Evolutionary conservation across 768 basidiomycete genomes (phyloP), one percentile per base, ranked within the genome.

Genomic region (Pulveroboletus sp.): DNA sequence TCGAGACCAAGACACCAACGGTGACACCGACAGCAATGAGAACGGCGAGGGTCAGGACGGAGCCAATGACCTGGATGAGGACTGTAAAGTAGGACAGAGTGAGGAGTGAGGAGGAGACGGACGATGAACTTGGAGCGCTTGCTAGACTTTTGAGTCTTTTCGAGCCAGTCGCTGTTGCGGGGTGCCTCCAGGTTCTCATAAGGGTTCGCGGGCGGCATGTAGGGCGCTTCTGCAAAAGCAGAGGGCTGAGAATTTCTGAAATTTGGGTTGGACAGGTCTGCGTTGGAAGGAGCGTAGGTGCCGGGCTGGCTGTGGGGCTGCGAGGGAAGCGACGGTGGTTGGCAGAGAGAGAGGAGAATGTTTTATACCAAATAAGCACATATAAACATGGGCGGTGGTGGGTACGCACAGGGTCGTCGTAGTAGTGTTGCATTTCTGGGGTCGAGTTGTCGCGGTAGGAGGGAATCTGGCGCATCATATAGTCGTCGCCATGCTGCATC

Each of bases 1-100:
- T 82, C 16, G 82, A 72, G 24, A 91, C 76, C 6, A 75, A 66
- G 32, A 93, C 81, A 20, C 88, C 90, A 19, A 84, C 75, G 21
- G 72, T 75, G 45, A 87, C 76, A 36, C 76, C 87, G 21, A 75
- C 69, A n/a, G 69, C 78, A 31, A 82, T 74, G 41, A 90, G 62
- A 40, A 75, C 64, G 24, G 78, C 49, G 21, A 88, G 56, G 11
- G 61, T 72, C 40, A 83, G 47, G 13, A 75, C 45, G 9, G 75
- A 70, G 19, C 76, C 79, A 45, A 82, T 69, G 50, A 84, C 73
- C 86, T 87, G 49, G 13, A 50, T 3, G 49, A 35, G 19, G 23
- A 44, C 44, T 24, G 34, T 40, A 32, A 50, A 8, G 47, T 45
- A 31, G 43, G 25, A 14, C 24, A n/a, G 40, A 6, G 14, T 8